Evolutionary conservation across 495 filamentous ascomycete genomes (phyloP).

Genomic region (Podospora appendiculata): DNA sequence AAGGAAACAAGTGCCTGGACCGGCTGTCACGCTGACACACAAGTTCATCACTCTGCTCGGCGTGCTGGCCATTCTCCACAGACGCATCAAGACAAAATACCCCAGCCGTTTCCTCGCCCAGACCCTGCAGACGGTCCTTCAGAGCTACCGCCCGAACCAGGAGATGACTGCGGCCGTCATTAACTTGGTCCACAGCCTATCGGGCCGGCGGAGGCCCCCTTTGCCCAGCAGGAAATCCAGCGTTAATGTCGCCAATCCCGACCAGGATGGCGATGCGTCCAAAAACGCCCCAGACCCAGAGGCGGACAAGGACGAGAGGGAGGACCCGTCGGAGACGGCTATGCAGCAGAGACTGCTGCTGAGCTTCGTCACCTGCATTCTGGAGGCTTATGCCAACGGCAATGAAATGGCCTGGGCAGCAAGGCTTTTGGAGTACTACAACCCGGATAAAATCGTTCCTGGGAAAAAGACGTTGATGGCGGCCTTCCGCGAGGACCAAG

Average conservation of each 20-base stretch:
- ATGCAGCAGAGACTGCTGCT: conserved; percentile 68
- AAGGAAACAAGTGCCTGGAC: background rate
- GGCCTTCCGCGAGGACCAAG: conserved; percentile 54
- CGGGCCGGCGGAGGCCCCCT: conserved; percentile 63
- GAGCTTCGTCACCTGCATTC: conserved; percentile 75
- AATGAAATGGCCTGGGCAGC: conserved; percentile 65
- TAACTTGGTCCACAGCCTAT: conserved; percentile 66
- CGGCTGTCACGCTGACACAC: conserved; percentile 18
- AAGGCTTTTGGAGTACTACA: conserved; percentile 64
- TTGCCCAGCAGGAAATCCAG: conserved; percentile 64
- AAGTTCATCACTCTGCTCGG: conserved; percentile 72
- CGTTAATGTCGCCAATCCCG: conserved; percentile 45
- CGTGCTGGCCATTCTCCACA: conserved; percentile 79
- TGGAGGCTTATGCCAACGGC: conserved; percentile 69
- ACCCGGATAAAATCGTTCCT: conserved; percentile 54
- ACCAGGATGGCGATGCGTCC: conserved; percentile 32
- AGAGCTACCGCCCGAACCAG: conserved; percentile 53
- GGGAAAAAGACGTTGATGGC: conserved; percentile 50
- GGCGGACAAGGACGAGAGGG: conserved; percentile 45
- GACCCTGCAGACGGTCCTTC: conserved; percentile 68
- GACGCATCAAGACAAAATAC: conserved; percentile 80
- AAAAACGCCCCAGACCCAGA: conserved; percentile 75
- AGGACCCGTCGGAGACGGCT: conserved; percentile 50
- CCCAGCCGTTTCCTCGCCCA: conserved; percentile 91
- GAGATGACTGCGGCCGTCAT: conserved; percentile 68